A percentile compares a stretch with the other conserved stretches of the same genome.
These are phyloP conservation scores for Cyclocybe aegerita DNA, from an alignment of 768 basidiomycete genomes.

Conservation along the genomic window DNA sequence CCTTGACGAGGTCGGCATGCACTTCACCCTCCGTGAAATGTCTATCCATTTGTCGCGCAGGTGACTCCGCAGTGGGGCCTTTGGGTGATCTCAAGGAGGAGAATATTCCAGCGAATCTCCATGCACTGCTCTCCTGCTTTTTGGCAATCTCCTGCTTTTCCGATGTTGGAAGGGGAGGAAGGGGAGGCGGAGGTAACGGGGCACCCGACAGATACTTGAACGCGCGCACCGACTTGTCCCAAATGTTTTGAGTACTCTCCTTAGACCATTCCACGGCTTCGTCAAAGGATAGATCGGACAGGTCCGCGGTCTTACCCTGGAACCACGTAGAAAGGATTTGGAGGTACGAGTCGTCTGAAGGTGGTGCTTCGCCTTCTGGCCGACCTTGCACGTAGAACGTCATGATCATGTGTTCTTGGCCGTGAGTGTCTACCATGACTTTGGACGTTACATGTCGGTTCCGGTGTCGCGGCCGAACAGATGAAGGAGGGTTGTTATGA, in stretches of 20 bases:
- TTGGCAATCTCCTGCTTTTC: slow-evolving; percentile 24
- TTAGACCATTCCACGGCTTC: slow-evolving; percentile 50
- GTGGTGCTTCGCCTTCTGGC: slow-evolving; percentile 36
- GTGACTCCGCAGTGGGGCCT: slow-evolving; percentile 23
- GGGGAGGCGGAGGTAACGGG: slow-evolving; percentile 36
- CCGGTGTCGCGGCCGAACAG: slow-evolving; percentile 73
- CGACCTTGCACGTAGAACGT: slow-evolving; percentile 78
- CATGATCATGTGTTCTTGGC: slow-evolving; percentile 81
- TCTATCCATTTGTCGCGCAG: slow-evolving; percentile 34
- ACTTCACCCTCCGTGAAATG: slow-evolving; percentile 76
- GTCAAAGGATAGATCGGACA: slow-evolving; percentile 57
- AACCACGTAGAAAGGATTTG: slow-evolving; percentile 44
- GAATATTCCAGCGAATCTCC: slow-evolving; percentile 68
- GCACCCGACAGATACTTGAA: slow-evolving; percentile 78
- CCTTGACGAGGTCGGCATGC: slow-evolving; percentile 76
- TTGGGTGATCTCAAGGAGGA: slow-evolving; percentile 52
- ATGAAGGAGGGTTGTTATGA: slow-evolving; percentile 82
- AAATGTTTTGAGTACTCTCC: slow-evolving; percentile 34
- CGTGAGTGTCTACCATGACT: slow-evolving; percentile 67
- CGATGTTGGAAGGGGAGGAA: slow-evolving; percentile 28
- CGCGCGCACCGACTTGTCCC: slow-evolving; percentile 52
- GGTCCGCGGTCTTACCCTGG: slow-evolving; percentile 31
- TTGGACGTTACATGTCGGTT: slow-evolving; percentile 82
- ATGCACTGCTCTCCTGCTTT: slow-evolving; percentile 38
- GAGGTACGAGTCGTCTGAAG: slow-evolving; percentile 42